These are phyloP conservation scores for Monilinia fructigena DNA, from an alignment of 2,329 filamentous ascomycete species.

Conservation along the genomic window DNA sequence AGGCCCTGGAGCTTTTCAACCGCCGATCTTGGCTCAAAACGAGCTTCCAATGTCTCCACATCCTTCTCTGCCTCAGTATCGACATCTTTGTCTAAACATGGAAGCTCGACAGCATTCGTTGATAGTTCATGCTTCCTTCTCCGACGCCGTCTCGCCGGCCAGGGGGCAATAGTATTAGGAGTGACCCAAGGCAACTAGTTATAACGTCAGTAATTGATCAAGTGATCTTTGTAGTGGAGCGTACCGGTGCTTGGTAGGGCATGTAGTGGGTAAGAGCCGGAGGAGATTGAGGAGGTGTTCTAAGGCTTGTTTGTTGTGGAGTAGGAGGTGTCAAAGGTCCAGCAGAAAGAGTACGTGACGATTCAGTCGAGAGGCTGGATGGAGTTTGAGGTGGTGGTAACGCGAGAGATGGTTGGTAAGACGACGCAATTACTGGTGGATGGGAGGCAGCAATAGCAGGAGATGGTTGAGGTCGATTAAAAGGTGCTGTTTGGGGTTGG, in stretches of 20 bases:
- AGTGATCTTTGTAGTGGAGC: conserved; percentile 32
- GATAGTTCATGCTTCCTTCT: conserved; percentile 44
- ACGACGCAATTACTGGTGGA: conserved; percentile 44
- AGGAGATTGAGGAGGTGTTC: conserved; percentile 35
- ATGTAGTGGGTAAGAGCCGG: conserved; percentile 29
- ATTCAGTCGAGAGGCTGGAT: conserved; percentile 39
- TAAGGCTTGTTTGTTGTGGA: conserved; percentile 41
- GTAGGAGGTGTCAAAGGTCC: conserved; percentile 49
- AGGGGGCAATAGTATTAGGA: conserved; percentile 51
- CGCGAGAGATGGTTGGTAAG: conserved; percentile 51
- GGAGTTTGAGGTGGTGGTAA: conserved; percentile 44
- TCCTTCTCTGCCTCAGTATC: not conserved
- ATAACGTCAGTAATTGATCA: conserved; percentile 34
- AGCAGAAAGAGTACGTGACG: conserved; percentile 34
- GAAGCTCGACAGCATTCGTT: conserved; percentile 33
- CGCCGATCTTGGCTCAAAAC: not conserved
- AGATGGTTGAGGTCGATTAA: conserved; percentile 52
- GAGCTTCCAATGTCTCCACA: not conserved
- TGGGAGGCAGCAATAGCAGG: conserved; percentile 56
- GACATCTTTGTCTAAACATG: conserved; percentile 22
- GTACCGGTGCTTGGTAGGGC: conserved; percentile 53
- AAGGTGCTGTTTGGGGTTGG: conserved; percentile 38
- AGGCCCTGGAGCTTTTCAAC: not conserved
- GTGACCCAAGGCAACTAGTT: conserved; percentile 55
- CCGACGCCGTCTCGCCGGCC: conserved; percentile 47